These are phyloP conservation scores for Aspergillus vadensis DNA, from an alignment of 2,329 filamentous ascomycete species.

Conservation along the genomic window DNA sequence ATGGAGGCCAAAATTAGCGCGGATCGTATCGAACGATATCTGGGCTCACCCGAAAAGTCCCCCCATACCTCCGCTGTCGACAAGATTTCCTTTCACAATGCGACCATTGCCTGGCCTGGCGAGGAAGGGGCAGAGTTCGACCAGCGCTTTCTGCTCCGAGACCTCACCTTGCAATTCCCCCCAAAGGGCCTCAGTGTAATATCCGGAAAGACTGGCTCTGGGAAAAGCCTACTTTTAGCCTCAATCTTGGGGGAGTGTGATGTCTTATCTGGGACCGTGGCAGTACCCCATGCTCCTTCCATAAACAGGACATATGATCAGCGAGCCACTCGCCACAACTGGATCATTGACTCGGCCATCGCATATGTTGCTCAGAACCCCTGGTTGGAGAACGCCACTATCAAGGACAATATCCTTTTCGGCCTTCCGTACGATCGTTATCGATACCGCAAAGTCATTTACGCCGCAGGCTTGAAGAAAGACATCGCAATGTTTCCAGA, in stretches of 20 bases:
- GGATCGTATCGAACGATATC: conserved; percentile 70
- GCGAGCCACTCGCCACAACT: conserved; percentile 63
- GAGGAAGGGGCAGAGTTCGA: conserved; percentile 53
- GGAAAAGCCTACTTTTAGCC: conserved; percentile 73
- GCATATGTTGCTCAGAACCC: conserved; percentile 79
- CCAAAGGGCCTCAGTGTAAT: conserved; percentile 72
- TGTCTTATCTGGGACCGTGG: conserved; percentile 63
- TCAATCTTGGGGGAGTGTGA: conserved; percentile 76
- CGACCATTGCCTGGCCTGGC: conserved; percentile 72
- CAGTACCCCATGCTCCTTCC: conserved; percentile 51
- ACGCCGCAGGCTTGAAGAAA: conserved; percentile 72
- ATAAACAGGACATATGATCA: conserved; percentile 63
- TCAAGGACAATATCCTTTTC: conserved; percentile 78
- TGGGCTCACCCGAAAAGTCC: conserved; percentile 67
- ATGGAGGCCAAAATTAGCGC: conserved; percentile 75
- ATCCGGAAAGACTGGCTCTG: conserved; percentile 74
- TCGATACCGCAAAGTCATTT: conserved; percentile 71
- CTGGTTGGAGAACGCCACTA: conserved; percentile 81
- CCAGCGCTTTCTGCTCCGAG: conserved; percentile 60
- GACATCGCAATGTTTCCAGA: conserved; percentile 76
- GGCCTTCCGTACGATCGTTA: conserved; percentile 68
- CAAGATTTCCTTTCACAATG: conserved; percentile 65
- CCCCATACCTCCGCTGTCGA: conserved; percentile 55
- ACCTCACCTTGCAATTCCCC: conserved; percentile 69
- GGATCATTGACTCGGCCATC: conserved; percentile 70